These are phyloP conservation scores for Tanacetum coccineum DNA, from an alignment of 129 eudicot species.

Conservation along the genomic window DNA sequence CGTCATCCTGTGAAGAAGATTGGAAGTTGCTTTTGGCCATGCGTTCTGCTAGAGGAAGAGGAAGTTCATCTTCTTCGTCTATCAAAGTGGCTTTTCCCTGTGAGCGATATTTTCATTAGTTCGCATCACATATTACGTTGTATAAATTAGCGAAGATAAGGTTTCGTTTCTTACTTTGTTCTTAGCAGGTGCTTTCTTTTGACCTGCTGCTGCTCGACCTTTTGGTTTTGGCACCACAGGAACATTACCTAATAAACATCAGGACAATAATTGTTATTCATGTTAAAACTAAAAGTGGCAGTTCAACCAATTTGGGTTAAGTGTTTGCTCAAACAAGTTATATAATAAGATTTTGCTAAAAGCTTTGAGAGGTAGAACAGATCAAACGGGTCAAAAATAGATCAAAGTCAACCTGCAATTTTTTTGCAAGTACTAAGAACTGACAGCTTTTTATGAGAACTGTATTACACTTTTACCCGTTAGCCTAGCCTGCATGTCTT, in stretches of 20 bases:
- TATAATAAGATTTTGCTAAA: not conserved
- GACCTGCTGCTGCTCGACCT: slow-evolving; percentile 45
- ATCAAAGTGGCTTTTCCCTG: slow-evolving; percentile 43
- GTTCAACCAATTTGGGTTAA: not conserved
- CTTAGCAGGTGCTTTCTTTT: slow-evolving; percentile 77
- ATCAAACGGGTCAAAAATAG: not conserved
- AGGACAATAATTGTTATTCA: not conserved
- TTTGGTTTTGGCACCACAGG: slow-evolving; percentile 47
- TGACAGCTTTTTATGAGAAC: not conserved
- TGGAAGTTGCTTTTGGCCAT: slow-evolving; percentile 53
- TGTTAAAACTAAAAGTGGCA: not conserved
- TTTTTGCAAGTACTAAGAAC: not conserved
- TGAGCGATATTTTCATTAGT: not conserved
- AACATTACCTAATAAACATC: slow-evolving; percentile 11
- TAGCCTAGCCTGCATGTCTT: not conserved
- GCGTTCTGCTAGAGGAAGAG: slow-evolving; percentile 50
- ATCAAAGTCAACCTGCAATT: not conserved
- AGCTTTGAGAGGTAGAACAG: not conserved
- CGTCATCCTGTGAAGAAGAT: slow-evolving; percentile 31
- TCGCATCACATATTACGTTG: not conserved
- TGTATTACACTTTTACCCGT: not conserved
- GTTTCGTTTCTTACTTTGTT: slow-evolving; percentile 39
- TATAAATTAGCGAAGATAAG: not conserved
- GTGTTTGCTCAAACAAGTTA: not conserved
- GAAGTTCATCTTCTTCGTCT: slow-evolving; percentile 43